phyloP scores from a whole-genome alignment of 352 stramenopile genomes.

The Pythium sukuiense region DNA sequence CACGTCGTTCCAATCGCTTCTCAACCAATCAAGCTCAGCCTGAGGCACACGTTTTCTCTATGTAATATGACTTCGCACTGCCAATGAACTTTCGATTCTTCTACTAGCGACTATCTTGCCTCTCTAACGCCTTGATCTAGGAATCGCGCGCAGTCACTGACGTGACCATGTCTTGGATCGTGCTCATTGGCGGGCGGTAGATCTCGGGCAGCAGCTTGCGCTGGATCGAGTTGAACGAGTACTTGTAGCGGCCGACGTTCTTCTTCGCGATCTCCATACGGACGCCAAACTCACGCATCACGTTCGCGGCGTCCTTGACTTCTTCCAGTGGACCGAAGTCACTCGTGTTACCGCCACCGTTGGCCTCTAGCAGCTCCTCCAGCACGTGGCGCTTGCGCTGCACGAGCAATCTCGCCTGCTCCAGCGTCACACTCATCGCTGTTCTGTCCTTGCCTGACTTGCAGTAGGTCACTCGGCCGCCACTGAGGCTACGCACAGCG shows the following conservation, averaged over 20 bases:
- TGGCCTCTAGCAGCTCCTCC: conserved; percentile 67
- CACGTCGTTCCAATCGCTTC: conserved; percentile 1
- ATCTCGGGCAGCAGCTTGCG: conserved; percentile 94
- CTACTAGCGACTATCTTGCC: too few relatives aligned
- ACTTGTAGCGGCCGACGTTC: conserved; percentile 95
- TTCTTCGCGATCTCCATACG: conserved; percentile 96
- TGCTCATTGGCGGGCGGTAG: conserved; percentile 87
- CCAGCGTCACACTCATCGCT: conserved; percentile 96
- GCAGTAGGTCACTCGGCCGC: conserved; percentile 94
- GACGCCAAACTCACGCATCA: conserved; percentile 90
- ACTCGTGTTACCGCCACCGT: conserved; percentile 30
- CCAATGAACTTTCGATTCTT: background rate
- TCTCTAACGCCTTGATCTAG: conserved; percentile 25
- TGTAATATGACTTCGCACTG: background rate
- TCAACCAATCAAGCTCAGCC: background rate
- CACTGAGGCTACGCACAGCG: conserved; percentile 89
- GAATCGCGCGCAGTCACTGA: conserved; percentile 89
- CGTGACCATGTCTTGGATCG: conserved; percentile 92
- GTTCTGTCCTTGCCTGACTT: conserved; percentile 98
- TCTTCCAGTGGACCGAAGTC: conserved; percentile 67
- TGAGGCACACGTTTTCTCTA: background rate
- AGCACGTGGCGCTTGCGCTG: conserved; percentile 74
- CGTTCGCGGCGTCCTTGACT: conserved; percentile 82
- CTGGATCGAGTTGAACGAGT: conserved; percentile 97
- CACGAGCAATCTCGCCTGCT: conserved; percentile 90